Base-by-base conservation (phyloP, 2,329 filamentous ascomycete species). In the Ceratocystis ficicola region DNA sequence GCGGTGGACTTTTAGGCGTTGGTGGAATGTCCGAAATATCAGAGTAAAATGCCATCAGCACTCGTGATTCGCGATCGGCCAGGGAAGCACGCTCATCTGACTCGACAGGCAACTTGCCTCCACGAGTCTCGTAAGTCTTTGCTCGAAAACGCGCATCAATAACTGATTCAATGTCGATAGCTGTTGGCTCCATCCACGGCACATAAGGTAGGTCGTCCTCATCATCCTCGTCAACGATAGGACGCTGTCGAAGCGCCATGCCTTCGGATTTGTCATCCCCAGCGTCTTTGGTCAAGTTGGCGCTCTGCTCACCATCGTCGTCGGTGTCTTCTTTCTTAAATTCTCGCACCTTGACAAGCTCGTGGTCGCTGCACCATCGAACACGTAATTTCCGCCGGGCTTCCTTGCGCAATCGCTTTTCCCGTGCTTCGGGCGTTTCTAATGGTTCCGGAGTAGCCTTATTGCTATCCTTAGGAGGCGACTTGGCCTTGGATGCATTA, bases 291-390 rank as follows among this genome's bases (percentile, higher is more conserved):
- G 86, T 81, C 80, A 89, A 85, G 71, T 84, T 87, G 65, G 81
- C 79, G 65, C 83, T 82, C 65, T 87, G 81, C 8, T 44, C 61
- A 20, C 44, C 12, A 64, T 85, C 86, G 66, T 85, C 80, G 70
- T 90, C 88, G 1, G 82, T 81, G 1, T 83, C 84, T 68, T 90
- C 86, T 70, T 89, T 88, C 65, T 85, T 83, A 75, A 92, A 91
- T 62, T 86, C 77, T 69, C 83, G 82, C 65, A 90, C 77, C 70
- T 88, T 78, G 1, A 85, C 85, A 36, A 93, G 79, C 36, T 84
- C 81, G 20, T 81, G 77, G 62, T 87, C 87, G 0, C 84, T 80
- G 72, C 86, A 88, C 80, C 88, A 93, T 5, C 77, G 81, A 5
- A 93, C 89, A 12, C 85, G 81, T 25, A 91, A 77, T 69, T 87